These are phyloP conservation scores for Trichoderma koningiopsis DNA, from an alignment of 2,329 filamentous ascomycete species.

Conservation along the genomic window DNA sequence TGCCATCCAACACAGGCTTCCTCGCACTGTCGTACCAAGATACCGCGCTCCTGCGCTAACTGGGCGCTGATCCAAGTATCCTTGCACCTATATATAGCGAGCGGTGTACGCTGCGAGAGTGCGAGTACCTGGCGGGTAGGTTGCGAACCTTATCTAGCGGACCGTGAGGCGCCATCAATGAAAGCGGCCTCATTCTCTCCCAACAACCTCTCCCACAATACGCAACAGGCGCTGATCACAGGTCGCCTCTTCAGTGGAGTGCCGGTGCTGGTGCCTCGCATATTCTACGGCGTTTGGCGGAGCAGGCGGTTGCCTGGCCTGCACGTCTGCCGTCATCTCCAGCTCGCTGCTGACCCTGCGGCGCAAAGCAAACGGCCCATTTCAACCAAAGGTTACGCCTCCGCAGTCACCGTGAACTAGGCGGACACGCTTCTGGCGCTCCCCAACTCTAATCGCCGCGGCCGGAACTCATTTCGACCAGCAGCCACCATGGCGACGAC, in stretches of 20 bases:
- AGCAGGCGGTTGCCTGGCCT: slow-evolving; percentile 21
- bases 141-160: slow-evolving; percentile 24
- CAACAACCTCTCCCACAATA: slow-evolving; percentile 6
- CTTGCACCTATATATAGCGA: neutral
- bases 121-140: neutral
- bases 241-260: slow-evolving; percentile 10
- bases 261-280: slow-evolving; percentile 10
- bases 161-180: slow-evolving; percentile 19
- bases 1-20: neutral
- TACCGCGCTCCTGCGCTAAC: neutral
- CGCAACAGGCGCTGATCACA: slow-evolving; percentile 5
- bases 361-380: slow-evolving; percentile 15
- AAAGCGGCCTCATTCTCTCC: neutral
- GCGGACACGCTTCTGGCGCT: neutral
- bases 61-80: slow-evolving; percentile 1
- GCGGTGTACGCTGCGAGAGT: slow-evolving; percentile 11
- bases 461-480: neutral
- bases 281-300: slow-evolving; percentile 8
- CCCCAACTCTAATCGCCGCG: slow-evolving; percentile 1
- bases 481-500: slow-evolving; percentile 13
- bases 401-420: neutral
- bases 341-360: slow-evolving; percentile 11
- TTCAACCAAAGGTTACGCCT: neutral
- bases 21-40: neutral
- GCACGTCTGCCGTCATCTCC: slow-evolving; percentile 16